phyloP scores from a whole-genome alignment of 345 rosid genomes.

The Arabis alpina region DNA sequence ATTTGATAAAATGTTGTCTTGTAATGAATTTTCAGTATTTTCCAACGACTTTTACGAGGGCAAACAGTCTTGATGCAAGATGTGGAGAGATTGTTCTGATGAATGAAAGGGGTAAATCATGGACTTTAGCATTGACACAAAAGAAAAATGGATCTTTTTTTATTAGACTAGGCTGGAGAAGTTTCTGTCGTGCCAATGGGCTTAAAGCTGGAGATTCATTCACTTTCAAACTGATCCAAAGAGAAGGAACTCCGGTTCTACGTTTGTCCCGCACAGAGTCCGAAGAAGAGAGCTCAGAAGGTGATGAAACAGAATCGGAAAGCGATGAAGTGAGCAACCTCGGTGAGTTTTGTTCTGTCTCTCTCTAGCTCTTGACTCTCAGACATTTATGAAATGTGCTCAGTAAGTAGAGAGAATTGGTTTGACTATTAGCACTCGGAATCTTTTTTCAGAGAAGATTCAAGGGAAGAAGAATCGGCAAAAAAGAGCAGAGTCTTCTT shows the following conservation, averaged over 20 bases:
- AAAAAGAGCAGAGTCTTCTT: conserved; percentile 1
- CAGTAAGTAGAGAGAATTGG: background rate
- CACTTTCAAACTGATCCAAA: background rate
- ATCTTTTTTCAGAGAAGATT: background rate
- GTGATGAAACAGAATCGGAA: background rate
- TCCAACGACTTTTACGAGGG: conserved; percentile 20
- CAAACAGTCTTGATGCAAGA: background rate
- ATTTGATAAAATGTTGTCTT: conserved; percentile 1
- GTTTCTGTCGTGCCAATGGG: conserved; percentile 13
- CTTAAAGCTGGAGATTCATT: background rate
- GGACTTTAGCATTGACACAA: background rate
- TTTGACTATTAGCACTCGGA: too few species aligned
- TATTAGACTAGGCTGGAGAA: conserved; percentile 28
- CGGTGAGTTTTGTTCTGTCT: conserved; percentile 13
- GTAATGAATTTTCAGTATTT: conserved; percentile 11
- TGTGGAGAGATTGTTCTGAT: conserved; percentile 10
- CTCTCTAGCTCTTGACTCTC: background rate
- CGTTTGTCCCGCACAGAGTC: background rate
- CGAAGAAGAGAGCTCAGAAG: background rate
- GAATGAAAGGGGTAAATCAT: conserved; percentile 16
- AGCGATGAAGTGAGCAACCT: background rate
- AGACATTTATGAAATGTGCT: background rate
- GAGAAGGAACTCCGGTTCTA: background rate
- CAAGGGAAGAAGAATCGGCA: background rate
- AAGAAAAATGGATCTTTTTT: background rate